These are phyloP conservation scores for Bryoglossum gracile DNA, from an alignment of 495 filamentous ascomycete species.

Conservation along the genomic window DNA sequence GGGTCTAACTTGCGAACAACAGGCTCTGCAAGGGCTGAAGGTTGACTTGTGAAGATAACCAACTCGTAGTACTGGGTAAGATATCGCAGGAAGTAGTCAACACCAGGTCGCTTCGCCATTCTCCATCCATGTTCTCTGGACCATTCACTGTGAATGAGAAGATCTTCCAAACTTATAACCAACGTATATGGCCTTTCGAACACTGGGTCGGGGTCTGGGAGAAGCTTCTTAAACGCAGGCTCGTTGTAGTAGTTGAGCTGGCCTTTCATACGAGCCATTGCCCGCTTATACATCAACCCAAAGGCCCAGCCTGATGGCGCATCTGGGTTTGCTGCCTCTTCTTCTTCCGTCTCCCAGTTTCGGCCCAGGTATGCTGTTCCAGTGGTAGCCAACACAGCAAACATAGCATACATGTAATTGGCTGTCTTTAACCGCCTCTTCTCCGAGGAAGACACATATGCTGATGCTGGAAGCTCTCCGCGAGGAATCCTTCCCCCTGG, in stretches of 20 bases:
- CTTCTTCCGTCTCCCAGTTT: constrained; percentile 75
- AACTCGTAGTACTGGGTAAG: constrained; percentile 96
- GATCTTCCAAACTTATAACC: constrained; percentile 85
- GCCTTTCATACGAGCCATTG: constrained; percentile 62
- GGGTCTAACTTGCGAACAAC: constrained; percentile 90
- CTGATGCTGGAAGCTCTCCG: constrained; percentile 66
- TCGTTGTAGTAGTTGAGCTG: constrained; percentile 89
- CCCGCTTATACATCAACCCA: constrained; percentile 68
- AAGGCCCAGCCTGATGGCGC: constrained; percentile 56
- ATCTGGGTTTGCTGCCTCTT: constrained; percentile 55
- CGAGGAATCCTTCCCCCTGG: constrained; percentile 38
- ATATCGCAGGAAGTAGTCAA: constrained; percentile 96
- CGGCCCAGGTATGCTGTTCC: constrained; percentile 64
- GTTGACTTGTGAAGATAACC: constrained; percentile 86
- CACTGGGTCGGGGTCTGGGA: constrained; percentile 79
- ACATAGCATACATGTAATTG: constrained; percentile 54
- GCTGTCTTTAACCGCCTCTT: constrained; percentile 64
- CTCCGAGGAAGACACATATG: constrained; percentile 86
- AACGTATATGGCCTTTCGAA: constrained; percentile 87
- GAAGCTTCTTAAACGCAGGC: constrained; percentile 86
- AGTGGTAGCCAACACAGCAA: constrained; percentile 37
- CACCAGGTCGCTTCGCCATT: constrained; percentile 86
- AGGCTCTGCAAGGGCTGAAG: constrained; percentile 73
- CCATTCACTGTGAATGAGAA: constrained; percentile 93
- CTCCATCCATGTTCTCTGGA: constrained; percentile 90